phyloP scores from a whole-genome alignment of 768 basidiomycete genomes.

The Leccinum disarticulatum region DNA sequence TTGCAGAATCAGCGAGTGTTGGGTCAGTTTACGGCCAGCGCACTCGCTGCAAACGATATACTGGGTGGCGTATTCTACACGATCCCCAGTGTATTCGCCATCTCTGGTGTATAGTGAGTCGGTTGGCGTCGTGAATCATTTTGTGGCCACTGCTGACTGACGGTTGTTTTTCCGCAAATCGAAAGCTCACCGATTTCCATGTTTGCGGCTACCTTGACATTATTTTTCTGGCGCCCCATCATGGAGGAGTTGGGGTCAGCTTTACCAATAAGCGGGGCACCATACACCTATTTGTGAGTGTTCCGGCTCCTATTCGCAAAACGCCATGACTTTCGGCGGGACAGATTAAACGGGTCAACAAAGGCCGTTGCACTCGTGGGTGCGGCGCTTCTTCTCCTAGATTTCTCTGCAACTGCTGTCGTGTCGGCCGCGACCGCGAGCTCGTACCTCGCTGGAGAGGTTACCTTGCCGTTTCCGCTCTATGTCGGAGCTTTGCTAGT shows the following conservation, averaged over 20 bases:
- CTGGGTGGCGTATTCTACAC: conserved; percentile 71
- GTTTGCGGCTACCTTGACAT: conserved; percentile 56
- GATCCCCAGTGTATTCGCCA: conserved; percentile 60
- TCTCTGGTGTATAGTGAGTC: conserved; percentile 62
- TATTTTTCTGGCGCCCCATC: conserved; percentile 73
- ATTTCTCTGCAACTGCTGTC: conserved; percentile 66
- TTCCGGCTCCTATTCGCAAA: not conserved
- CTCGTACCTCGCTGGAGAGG: conserved; percentile 65
- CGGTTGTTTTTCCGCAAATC: not conserved
- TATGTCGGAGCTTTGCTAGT: conserved; percentile 55
- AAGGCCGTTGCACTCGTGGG: conserved; percentile 64
- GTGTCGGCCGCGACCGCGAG: conserved; percentile 75
- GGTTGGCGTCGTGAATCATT: not conserved
- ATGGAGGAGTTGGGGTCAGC: conserved; percentile 73
- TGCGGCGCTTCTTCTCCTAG: conserved; percentile 66
- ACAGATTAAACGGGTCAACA: conserved; percentile 60
- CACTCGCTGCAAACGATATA: conserved; percentile 66
- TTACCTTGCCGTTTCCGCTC: conserved; percentile 53
- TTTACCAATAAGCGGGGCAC: conserved; percentile 66
- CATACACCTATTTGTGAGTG: conserved; percentile 65
- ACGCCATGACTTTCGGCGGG: not conserved
- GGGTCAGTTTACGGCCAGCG: conserved; percentile 64
- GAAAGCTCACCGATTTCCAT: conserved; percentile 68
- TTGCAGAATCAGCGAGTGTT: conserved; percentile 42
- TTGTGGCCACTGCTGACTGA: not conserved